phyloP scores from a whole-genome alignment of 805 yeast genomes.

The Kodamaea fukazawae region DNA sequence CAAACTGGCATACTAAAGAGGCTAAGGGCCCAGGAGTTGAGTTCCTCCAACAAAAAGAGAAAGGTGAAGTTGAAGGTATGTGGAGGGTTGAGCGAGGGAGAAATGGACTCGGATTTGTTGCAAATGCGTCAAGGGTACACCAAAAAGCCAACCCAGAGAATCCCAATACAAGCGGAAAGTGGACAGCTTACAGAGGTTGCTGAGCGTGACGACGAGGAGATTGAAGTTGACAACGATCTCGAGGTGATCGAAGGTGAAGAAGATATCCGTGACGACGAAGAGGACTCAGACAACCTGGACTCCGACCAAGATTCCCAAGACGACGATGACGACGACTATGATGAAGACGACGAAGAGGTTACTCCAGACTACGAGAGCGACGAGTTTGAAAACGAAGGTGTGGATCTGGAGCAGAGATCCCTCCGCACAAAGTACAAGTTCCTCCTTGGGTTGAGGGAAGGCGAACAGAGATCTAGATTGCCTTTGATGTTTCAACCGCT shows the following conservation, averaged over 20 bases:
- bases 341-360: conserved; percentile 3
- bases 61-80: conserved; percentile 16
- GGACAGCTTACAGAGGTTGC: no score
- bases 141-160: no score
- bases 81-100: conserved; percentile 21
- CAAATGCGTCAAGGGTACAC: conserved; percentile 15
- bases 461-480: conserved; percentile 2
- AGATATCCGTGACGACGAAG: background rate
- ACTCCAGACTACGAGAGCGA: background rate
- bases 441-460: conserved; percentile 10
- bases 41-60: background rate
- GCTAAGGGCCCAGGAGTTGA: conserved; percentile 4
- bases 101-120: conserved; percentile 25
- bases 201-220: no score
- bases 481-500: conserved; percentile 3
- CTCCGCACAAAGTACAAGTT: conserved; percentile 12
- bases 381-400: conserved; percentile 3
- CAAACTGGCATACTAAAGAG: conserved; percentile 16
- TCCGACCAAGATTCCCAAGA: background rate
- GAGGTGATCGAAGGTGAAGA: background rate
- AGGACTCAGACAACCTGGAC: background rate
- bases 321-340: conserved; percentile 7
- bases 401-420: conserved; percentile 8
- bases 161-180: no score
- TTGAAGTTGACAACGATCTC: no score